A percentile compares a stretch with the other conserved stretches of the same genome.
Conservation (phyloP, 192 early-diverging fungal species). For the Backusella parvicylindrica region DNA sequence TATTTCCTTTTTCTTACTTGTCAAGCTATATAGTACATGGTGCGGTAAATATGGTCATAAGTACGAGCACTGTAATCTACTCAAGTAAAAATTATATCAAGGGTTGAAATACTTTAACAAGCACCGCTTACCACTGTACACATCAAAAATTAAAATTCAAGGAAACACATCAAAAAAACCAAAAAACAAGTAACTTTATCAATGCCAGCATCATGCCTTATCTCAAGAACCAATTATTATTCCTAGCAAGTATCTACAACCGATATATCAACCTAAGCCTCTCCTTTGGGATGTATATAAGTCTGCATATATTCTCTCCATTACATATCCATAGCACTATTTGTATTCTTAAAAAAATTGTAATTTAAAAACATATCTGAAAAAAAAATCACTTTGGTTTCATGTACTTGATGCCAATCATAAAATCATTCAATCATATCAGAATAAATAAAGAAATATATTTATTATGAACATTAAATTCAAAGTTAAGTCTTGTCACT, state of each 20-base stretch:
- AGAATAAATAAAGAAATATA: not conserved
- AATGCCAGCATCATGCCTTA: not conserved
- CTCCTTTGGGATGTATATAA: not conserved
- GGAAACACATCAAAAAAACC: not conserved
- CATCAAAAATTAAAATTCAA: not conserved
- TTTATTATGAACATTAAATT: not conserved
- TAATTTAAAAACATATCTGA: not conserved
- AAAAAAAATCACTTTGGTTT: not conserved
- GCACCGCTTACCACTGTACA: not conserved
- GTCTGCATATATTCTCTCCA: not conserved
- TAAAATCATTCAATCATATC: not conserved
- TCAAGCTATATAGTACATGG: constrained; percentile 25
- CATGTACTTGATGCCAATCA: not conserved
- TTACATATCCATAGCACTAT: not conserved
- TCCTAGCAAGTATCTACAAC: not conserved
- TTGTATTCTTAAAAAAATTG: not conserved
- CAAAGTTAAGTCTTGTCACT: not conserved
- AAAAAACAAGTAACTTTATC: not conserved
- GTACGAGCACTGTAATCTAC: constrained; percentile 7
- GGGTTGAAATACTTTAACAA: not conserved
- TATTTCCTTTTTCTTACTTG: not conserved
- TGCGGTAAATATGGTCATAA: constrained; percentile 33
- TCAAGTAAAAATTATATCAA: constrained; percentile 12
- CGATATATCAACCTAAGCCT: not conserved
- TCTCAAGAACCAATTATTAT: not conserved